Evolutionary conservation across 116 monocot genomes (phyloP).

Genomic region (Phalaenopsis hybrid): DNA sequence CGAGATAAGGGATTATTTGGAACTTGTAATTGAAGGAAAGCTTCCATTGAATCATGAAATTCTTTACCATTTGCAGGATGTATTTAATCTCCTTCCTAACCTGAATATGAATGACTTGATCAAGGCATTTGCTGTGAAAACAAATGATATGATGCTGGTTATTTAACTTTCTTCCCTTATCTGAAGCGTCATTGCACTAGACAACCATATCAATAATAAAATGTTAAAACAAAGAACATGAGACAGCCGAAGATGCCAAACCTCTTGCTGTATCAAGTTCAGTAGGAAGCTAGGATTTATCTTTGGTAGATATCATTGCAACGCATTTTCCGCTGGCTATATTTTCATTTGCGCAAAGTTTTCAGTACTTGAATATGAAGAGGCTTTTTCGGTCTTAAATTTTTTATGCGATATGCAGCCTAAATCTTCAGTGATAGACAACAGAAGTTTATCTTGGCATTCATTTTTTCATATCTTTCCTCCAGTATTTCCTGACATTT

Average conservation of each 20-base stretch:
- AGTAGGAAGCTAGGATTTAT: constrained; percentile 22
- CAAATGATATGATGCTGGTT: constrained; percentile 98
- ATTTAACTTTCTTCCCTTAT: constrained; percentile 97
- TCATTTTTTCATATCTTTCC: neutral
- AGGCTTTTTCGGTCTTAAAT: neutral
- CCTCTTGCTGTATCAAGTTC: constrained; percentile 22
- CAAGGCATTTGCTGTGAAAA: constrained; percentile 98
- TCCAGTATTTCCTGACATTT: neutral
- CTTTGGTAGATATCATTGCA: neutral
- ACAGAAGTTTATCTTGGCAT: neutral
- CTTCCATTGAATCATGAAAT: constrained; percentile 96
- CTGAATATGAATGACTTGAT: constrained; percentile 90
- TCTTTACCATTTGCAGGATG: constrained; percentile 91
- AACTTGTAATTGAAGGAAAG: constrained; percentile 86
- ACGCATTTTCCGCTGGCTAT: neutral
- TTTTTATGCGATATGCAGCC: neutral
- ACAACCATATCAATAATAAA: constrained; percentile 98
- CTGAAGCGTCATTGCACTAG: constrained; percentile 93
- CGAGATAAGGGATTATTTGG: constrained; percentile 78
- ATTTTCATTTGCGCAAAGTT: neutral
- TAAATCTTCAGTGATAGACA: neutral
- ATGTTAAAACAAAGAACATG: constrained; percentile 81
- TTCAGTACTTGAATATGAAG: neutral
- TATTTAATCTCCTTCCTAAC: constrained; percentile 96
- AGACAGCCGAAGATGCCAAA: constrained; percentile 69